These are phyloP conservation scores for Sorghum bicolor DNA, from an alignment of 176 grass and related monocot species.

Conservation along the genomic window DNA sequence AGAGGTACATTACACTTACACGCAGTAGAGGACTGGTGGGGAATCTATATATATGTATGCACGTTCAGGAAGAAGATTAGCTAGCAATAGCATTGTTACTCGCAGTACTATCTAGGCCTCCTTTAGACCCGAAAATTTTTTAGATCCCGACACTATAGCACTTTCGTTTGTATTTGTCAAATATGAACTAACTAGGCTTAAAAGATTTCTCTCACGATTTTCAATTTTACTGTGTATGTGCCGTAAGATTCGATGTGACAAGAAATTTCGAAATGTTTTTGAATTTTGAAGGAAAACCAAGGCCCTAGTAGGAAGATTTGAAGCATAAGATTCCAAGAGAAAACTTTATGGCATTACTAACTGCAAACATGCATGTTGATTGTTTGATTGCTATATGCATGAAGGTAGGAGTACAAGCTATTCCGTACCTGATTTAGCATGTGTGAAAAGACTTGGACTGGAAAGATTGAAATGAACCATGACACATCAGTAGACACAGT, in stretches of 20 bases:
- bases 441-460: background rate
- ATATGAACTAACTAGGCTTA: too few species aligned
- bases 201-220: too few species aligned
- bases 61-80: background rate
- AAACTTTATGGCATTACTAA: background rate
- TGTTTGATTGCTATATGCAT: background rate
- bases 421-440: background rate
- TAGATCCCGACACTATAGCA: too few species aligned
- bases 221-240: too few species aligned
- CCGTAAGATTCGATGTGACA: too few species aligned
- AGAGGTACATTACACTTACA: background rate
- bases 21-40: background rate
- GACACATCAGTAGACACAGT: background rate
- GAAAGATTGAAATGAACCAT: background rate
- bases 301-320: background rate
- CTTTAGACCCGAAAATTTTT: too few species aligned
- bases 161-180: too few species aligned
- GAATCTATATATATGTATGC: background rate
- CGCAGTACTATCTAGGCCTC: too few species aligned
- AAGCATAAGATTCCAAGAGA: slow-evolving; percentile 24
- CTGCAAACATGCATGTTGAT: background rate
- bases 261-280: too few species aligned
- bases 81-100: background rate
- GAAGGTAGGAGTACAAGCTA: background rate
- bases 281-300: too few species aligned